These are phyloP conservation scores for Teratosphaeria viscida DNA, from an alignment of 2,329 filamentous ascomycete genomes.

Conservation along the genomic window DNA sequence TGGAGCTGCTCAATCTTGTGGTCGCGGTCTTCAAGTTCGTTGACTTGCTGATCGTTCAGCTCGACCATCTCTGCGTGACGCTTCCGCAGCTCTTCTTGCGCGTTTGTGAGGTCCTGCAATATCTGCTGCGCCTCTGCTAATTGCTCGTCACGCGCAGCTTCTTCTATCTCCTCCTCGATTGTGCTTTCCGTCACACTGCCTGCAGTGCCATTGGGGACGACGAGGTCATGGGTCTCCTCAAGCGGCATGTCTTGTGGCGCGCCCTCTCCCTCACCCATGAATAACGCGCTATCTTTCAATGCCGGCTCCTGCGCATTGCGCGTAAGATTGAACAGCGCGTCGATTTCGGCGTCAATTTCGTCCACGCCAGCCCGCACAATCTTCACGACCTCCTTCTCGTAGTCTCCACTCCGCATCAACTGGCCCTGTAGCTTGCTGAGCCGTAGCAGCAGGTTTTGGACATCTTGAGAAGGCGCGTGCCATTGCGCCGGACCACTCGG, in stretches of 20 bases:
- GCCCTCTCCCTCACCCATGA: constrained; percentile 19
- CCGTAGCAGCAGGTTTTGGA: constrained; percentile 27
- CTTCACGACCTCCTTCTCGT: constrained; percentile 12
- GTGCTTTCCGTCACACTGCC: constrained; percentile 3
- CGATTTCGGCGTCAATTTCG: constrained; percentile 23
- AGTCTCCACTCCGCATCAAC: constrained; percentile 22
- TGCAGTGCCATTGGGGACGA: constrained; percentile 1
- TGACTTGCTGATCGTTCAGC: constrained; percentile 20
- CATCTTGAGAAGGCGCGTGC: constrained; percentile 16
- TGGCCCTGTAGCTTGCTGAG: constrained; percentile 27
- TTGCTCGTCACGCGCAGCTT: constrained; percentile 15
- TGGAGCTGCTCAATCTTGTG: constrained; percentile 21
- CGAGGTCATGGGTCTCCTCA: constrained; percentile 5
- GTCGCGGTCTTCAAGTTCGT: constrained; percentile 23
- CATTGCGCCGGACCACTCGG: neutral
- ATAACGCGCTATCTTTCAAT: constrained; percentile 23
- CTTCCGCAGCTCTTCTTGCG: constrained; percentile 21
- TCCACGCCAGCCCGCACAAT: constrained; percentile 20
- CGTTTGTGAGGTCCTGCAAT: constrained; percentile 19
- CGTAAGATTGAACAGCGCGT: constrained; percentile 18
- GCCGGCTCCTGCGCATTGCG: constrained; percentile 5
- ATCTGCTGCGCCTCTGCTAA: constrained; percentile 21
- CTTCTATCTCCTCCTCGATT: neutral
- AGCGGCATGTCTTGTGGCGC: neutral
- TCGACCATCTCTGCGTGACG: constrained; percentile 24